Evolutionary conservation across 2,329 filamentous ascomycete species (phyloP).

Genomic region (Fusarium sulawesiense): DNA sequence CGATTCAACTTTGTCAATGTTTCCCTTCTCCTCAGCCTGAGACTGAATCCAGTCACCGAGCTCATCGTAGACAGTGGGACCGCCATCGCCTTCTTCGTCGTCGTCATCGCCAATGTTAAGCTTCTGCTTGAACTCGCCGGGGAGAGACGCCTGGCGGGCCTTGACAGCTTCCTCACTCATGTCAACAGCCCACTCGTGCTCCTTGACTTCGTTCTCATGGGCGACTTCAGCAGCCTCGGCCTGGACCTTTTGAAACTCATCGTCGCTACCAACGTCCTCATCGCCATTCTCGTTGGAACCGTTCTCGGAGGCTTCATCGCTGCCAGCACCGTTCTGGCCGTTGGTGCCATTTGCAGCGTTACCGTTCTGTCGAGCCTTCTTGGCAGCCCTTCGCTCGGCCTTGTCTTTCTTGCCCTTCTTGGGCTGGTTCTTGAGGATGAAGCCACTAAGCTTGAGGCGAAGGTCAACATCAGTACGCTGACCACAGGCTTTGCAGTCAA

Average conservation of each 20-base stretch:
- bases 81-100: constrained; percentile 83
- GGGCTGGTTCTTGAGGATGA: constrained; percentile 95
- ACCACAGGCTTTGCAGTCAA: constrained; percentile 99
- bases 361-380: constrained; percentile 80
- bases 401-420: constrained; percentile 98
- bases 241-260: constrained; percentile 89
- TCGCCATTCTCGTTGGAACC: constrained; percentile 63
- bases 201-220: constrained; percentile 73
- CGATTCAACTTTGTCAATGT: constrained; percentile 83
- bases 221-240: constrained; percentile 63
- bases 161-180: constrained; percentile 95
- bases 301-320: constrained; percentile 65
- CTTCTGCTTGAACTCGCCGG: constrained; percentile 93
- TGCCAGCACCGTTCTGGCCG: constrained; percentile 67
- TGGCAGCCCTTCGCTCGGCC: constrained; percentile 88
- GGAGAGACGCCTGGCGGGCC: constrained; percentile 91
- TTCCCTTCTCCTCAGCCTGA: constrained; percentile 76
- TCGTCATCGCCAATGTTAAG: constrained; percentile 85
- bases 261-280: constrained; percentile 83
- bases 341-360: constrained; percentile 58
- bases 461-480: constrained; percentile 91
- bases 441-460: constrained; percentile 94
- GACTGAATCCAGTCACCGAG: constrained; percentile 92
- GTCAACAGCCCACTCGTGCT: constrained; percentile 95
- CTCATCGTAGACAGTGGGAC: constrained; percentile 84